phyloP scores from a whole-genome alignment of 1,284 basidiomycete species.

The Ceratobasidium sp. region DNA sequence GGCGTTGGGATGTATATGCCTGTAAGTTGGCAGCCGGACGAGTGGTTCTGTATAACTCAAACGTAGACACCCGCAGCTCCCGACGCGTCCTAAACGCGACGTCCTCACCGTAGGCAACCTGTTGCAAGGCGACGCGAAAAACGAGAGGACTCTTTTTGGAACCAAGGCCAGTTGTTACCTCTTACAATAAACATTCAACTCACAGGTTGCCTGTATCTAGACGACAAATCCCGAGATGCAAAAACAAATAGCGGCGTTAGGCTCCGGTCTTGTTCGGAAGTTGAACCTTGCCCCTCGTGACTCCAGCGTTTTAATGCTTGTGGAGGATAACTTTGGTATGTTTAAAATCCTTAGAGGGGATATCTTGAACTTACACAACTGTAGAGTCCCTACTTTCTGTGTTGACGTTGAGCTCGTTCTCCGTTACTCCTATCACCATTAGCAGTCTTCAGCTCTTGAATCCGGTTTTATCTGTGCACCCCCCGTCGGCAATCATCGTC shows the following conservation, averaged over 20 bases:
- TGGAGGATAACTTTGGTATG: conserved; percentile 76
- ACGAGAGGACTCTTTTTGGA: conserved; percentile 69
- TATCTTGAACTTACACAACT: background rate
- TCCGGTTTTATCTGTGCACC: conserved; percentile 65
- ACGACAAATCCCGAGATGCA: conserved; percentile 71
- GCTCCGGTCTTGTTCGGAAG: conserved; percentile 67
- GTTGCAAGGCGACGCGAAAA: conserved; percentile 66
- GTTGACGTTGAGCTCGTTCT: conserved; percentile 72
- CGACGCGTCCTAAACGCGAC: conserved; percentile 70
- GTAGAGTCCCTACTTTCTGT: conserved; percentile 78
- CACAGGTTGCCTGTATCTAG: conserved; percentile 53
- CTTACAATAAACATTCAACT: background rate
- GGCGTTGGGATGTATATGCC: conserved; percentile 75
- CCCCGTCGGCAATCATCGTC: conserved; percentile 72
- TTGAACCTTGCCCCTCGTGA: conserved; percentile 64
- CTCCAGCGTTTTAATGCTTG: conserved; percentile 70
- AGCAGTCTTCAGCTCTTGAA: conserved; percentile 64
- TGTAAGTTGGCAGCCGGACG: conserved; percentile 32
- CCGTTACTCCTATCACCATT: conserved; percentile 73
- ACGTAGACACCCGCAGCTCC: conserved; percentile 61
- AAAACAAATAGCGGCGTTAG: conserved; percentile 69
- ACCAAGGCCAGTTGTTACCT: conserved; percentile 61
- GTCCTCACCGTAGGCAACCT: conserved; percentile 70
- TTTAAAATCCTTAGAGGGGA: background rate
- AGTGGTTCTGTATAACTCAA: background rate